A percentile compares a stretch with the other conserved stretches of the same genome.
Conservation (phyloP, 2,329 filamentous ascomycete species). For the Penicillium sp. region DNA sequence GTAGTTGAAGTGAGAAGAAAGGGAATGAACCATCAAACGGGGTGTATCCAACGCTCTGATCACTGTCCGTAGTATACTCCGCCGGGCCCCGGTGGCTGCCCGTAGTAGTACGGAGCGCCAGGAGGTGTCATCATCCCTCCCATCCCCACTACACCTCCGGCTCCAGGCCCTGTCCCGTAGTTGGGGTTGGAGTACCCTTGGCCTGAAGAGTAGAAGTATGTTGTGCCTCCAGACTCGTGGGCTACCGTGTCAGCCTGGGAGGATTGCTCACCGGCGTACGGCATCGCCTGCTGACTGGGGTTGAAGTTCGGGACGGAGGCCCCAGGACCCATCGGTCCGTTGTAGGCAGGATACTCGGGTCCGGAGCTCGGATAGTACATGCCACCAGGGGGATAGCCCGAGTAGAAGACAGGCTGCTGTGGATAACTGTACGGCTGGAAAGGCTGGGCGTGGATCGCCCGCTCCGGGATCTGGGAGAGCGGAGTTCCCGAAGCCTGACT, state of each 20-base stretch:
- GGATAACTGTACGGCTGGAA: conserved; percentile 76
- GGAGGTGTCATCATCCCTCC: conserved; percentile 74
- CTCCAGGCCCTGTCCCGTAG: conserved; percentile 49
- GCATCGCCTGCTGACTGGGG: conserved; percentile 48
- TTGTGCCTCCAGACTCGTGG: conserved; percentile 92
- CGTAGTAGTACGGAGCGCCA: conserved; percentile 51
- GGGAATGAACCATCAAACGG: conserved; percentile 1
- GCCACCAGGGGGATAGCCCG: conserved; percentile 57
- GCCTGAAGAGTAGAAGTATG: conserved; percentile 87
- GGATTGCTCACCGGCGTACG: conserved; percentile 38
- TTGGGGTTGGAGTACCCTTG: conserved; percentile 58
- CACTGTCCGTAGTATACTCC: conserved; percentile 59
- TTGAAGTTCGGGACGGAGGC: conserved; percentile 58
- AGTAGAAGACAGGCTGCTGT: conserved; percentile 57
- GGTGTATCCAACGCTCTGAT: neutral
- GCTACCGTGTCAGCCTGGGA: conserved; percentile 61
- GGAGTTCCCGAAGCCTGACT: conserved; percentile 75
- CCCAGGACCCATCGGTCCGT: conserved; percentile 46
- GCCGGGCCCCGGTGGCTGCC: conserved; percentile 53
- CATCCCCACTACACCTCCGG: conserved; percentile 64
- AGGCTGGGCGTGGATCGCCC: conserved; percentile 82
- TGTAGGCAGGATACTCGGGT: conserved; percentile 43
- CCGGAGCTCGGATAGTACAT: conserved; percentile 66
- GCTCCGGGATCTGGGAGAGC: conserved; percentile 86
- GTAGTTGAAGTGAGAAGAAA: conserved; percentile 1